phyloP scores from a whole-genome alignment of 2,329 filamentous ascomycete genomes.

The Triangularia setosa region DNA sequence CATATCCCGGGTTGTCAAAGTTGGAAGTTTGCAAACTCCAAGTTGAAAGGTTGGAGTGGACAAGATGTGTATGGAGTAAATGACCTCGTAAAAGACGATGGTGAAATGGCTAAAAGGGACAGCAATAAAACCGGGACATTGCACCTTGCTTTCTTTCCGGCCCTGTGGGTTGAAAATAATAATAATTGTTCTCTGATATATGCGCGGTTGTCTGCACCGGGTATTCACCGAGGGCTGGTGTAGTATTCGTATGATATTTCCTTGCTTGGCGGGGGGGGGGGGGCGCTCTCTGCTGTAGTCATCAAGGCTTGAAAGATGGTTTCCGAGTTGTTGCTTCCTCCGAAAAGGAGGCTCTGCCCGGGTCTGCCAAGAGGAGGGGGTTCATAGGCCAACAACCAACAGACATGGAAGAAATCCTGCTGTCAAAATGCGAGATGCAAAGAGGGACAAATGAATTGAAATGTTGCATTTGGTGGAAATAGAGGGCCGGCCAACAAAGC shows the following conservation, averaged over 20 bases:
- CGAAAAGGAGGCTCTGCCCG: not conserved
- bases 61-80: not conserved
- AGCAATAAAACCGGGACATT: not conserved
- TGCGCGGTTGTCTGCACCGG: not conserved
- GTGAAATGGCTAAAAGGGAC: not conserved
- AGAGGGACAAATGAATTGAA: not conserved
- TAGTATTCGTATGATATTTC: not conserved
- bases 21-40: no score
- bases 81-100: not conserved
- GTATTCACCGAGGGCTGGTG: not conserved
- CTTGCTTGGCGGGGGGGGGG: not conserved
- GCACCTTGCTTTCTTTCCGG: not conserved
- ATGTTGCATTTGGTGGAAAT: no score
- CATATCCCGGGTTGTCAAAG: no score
- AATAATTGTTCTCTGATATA: not conserved
- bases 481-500: conserved; percentile 15
- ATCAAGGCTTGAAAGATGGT: conserved; percentile 8
- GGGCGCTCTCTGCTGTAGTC: conserved; percentile 1
- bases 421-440: not conserved
- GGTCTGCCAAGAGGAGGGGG: not conserved
- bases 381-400: not conserved
- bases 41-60: not conserved
- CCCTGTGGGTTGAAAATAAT: not conserved
- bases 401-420: not conserved
- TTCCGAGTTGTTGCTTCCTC: not conserved